A percentile compares a stretch with the other conserved stretches of the same genome.
phyloP scores from a whole-genome alignment of 2,329 filamentous ascomycete species.

The Sclerotinia sclerotiorum region DNA sequence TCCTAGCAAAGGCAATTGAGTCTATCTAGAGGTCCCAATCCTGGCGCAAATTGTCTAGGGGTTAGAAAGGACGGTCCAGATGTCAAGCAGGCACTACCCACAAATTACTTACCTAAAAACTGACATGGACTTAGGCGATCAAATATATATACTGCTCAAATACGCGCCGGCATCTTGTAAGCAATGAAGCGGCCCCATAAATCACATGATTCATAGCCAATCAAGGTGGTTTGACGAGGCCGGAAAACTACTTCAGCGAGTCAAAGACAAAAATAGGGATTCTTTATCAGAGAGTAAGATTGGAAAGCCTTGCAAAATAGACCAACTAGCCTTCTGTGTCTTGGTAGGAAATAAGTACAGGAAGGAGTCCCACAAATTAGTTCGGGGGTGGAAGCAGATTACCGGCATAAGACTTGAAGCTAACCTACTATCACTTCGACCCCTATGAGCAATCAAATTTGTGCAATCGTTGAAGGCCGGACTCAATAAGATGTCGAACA shows the following conservation, averaged over 20 bases:
- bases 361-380: not conserved
- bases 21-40: slow-evolving; percentile 18
- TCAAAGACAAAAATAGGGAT: slow-evolving; percentile 10
- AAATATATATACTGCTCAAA: not conserved
- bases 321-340: slow-evolving; percentile 5
- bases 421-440: not conserved
- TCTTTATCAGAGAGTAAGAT: not conserved
- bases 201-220: slow-evolving; percentile 12
- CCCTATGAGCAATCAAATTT: not conserved
- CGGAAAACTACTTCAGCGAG: not conserved
- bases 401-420: not conserved
- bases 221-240: slow-evolving; percentile 9
- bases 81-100: slow-evolving; percentile 10
- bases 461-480: not conserved
- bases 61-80: not conserved
- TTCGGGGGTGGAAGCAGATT: not conserved
- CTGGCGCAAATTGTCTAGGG: slow-evolving; percentile 18
- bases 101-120: slow-evolving; percentile 4
- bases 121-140: slow-evolving; percentile 3
- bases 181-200: slow-evolving; percentile 1
- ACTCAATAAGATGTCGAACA: not conserved
- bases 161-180: slow-evolving; percentile 1
- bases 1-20: slow-evolving; percentile 14
- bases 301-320: not conserved
- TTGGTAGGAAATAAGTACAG: too few relatives aligned